Percentiles rank a stretch among this genome's conserved stretches.
phyloP scores from a whole-genome alignment of 345 rosid species.

The Dipteronia sinensis region DNA sequence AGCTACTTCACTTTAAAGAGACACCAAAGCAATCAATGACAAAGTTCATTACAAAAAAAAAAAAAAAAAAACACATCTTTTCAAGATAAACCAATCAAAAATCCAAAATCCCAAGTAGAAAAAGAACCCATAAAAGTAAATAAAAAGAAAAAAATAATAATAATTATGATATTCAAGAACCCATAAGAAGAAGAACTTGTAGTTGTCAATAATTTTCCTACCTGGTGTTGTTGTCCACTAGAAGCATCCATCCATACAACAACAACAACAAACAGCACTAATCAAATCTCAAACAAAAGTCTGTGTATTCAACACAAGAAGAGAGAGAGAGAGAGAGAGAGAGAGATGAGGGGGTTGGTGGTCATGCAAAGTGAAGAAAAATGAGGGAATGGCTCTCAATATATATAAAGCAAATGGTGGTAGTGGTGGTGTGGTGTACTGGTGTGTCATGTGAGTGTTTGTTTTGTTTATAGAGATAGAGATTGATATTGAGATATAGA shows the following conservation, averaged over 20 bases:
- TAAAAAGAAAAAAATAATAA: background rate
- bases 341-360: background rate
- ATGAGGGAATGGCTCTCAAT: constrained; percentile 26
- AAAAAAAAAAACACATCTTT: background rate
- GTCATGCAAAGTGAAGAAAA: constrained; percentile 37
- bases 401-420: constrained; percentile 44
- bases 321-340: constrained; percentile 3
- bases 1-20: background rate
- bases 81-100: background rate
- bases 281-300: constrained; percentile 18
- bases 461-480: constrained; percentile 4
- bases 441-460: background rate
- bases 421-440: constrained; percentile 14
- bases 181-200: background rate
- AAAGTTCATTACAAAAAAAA: background rate
- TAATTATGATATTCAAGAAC: too few species aligned
- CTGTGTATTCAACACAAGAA: constrained; percentile 4
- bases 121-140: background rate
- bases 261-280: constrained; percentile 19
- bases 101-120: background rate
- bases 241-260: constrained; percentile 79
- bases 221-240: constrained; percentile 55
- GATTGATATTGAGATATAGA: background rate
- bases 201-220: constrained; percentile 13
- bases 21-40: background rate